A percentile compares a stretch with the other conserved stretches of the same genome.
These are phyloP conservation scores for Termitomyces sp. DNA, from an alignment of 768 basidiomycete species.

Conservation along the genomic window DNA sequence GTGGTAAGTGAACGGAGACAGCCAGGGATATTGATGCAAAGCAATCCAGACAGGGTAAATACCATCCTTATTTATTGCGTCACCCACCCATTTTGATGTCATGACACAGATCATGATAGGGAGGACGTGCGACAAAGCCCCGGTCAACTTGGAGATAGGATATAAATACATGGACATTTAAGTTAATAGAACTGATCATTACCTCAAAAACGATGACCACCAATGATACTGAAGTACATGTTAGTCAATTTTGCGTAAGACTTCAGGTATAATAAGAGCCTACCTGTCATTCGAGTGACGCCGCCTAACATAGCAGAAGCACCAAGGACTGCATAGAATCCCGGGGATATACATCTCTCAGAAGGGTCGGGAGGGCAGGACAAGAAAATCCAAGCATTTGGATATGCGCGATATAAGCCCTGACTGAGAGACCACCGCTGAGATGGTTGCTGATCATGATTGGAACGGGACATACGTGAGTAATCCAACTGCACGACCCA, in stretches of 20 bases:
- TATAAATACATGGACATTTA: background rate
- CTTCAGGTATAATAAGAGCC: conserved; percentile 16
- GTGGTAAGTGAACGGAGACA: conserved; percentile 60
- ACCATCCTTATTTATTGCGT: conserved; percentile 65
- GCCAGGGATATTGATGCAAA: conserved; percentile 68
- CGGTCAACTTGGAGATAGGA: conserved; percentile 52
- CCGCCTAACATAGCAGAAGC: conserved; percentile 75
- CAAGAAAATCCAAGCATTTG: conserved; percentile 65
- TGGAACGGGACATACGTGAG: conserved; percentile 44
- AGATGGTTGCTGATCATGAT: background rate
- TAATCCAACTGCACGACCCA: conserved; percentile 69
- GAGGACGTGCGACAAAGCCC: conserved; percentile 75
- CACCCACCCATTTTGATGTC: conserved; percentile 75
- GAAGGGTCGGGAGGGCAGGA: conserved; percentile 72
- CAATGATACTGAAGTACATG: conserved; percentile 51
- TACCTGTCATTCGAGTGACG: conserved; percentile 75
- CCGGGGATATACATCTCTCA: conserved; percentile 66
- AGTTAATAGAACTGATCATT: background rate
- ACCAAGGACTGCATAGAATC: conserved; percentile 75
- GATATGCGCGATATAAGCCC: conserved; percentile 62
- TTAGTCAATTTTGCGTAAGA: background rate
- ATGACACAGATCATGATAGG: conserved; percentile 81
- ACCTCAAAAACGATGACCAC: conserved; percentile 77
- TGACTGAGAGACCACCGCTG: conserved; percentile 39
- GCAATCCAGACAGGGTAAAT: conserved; percentile 74